These are phyloP conservation scores for Cladophialophora exuberans DNA, from an alignment of 2,329 filamentous ascomycete species.

Conservation along the genomic window DNA sequence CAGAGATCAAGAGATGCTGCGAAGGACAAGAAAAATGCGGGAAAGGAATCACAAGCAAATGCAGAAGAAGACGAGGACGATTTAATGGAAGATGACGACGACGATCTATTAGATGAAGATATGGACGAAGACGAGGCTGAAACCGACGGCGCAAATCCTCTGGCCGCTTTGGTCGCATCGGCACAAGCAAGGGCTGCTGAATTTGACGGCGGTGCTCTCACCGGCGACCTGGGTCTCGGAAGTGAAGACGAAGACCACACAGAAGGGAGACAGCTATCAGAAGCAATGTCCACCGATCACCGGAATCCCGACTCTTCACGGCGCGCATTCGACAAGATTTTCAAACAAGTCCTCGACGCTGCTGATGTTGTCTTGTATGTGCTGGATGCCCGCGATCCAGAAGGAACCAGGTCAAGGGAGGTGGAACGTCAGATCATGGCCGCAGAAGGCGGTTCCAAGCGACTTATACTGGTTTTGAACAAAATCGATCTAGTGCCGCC, in stretches of 20 bases:
- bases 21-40: conserved; percentile 55
- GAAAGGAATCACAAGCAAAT: conserved; percentile 58
- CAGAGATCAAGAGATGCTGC: conserved; percentile 71
- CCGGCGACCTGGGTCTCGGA: conserved; percentile 60
- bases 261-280: conserved; percentile 45
- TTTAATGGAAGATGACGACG: conserved; percentile 52
- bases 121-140: conserved; percentile 57
- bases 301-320: conserved; percentile 66
- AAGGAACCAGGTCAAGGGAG: conserved; percentile 86
- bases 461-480: conserved; percentile 89
- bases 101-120: conserved; percentile 52
- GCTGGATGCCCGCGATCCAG: conserved; percentile 84
- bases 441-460: conserved; percentile 79
- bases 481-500: conserved; percentile 92
- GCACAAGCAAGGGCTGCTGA: conserved; percentile 76
- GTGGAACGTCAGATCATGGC: conserved; percentile 91
- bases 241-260: conserved; percentile 51
- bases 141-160: conserved; percentile 76
- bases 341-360: conserved; percentile 87
- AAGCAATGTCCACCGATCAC: conserved; percentile 27
- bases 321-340: conserved; percentile 91
- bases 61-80: conserved; percentile 48
- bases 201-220: conserved; percentile 69
- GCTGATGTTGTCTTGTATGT: conserved; percentile 95
- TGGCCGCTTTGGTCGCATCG: conserved; percentile 87